Evolutionary conservation across 2,329 filamentous ascomycete genomes (phyloP), one percentile per base, ranked within the genome.

Genomic region (Clarireedia monteithiana): DNA sequence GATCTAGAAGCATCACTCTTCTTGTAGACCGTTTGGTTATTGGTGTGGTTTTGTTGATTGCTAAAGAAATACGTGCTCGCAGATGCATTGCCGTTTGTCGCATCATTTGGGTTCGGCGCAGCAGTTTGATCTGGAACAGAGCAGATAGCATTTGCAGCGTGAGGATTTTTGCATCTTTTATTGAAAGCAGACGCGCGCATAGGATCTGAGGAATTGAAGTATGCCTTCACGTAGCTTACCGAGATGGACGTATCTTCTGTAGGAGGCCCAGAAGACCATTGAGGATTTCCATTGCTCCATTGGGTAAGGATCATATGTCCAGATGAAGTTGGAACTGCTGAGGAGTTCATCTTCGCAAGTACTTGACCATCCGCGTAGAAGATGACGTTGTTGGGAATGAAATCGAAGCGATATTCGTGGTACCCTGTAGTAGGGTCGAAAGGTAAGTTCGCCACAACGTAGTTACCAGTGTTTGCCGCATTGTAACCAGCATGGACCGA

Each of bases 381-480:
- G 10, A 78, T 68, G 7, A 91, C 84, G 1, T 73, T 73, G 0
- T 74, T 75, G 0, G 80, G 77, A 15, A 83, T 69, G 72, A 87
- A 91, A 70, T 92, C 88, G 68, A 91, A 86, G 39, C 88, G 85
- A 66, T 91, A 91, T 71, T 91, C 88, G 70, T 91, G 87, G 65
- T 86, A 89, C 42, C 68, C 79, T 0, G 70, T 67, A 0, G 83
- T 81, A 0, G 88, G 85, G 60, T 85, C 74, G 70, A 91, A 91
- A 0, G 79, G 75, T 1, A 91, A 75, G 49, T 80, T 73, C 30
- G 80, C 72, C 40, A 79, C 72, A 54, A 77, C 67, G 69, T 83
- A 89, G 52, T 76, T 80, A 2, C 75, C 73, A 2, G 85, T 86
- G 50, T 73, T 71, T 44, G 75, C 74, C 0, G 86, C 85, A 63